Base-by-base conservation (phyloP, 2,329 filamentous ascomycete genomes). In the Arthrobotrys entomopaga region DNA sequence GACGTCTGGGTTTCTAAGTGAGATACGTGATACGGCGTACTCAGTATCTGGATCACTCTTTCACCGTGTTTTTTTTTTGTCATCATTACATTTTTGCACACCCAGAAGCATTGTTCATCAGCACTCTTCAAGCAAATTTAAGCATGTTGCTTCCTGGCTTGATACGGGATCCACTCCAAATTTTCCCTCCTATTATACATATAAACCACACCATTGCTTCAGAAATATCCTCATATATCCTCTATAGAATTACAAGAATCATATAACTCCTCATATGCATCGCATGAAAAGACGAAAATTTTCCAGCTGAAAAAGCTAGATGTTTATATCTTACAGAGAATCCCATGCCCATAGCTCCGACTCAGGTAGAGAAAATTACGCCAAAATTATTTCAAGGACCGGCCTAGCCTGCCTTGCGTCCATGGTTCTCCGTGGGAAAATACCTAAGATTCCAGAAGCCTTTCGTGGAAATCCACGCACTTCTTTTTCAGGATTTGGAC, bases 401-500 rank as follows among this genome's bases (percentile, higher is more conserved):
- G 22, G 10, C 11, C 53, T 54, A 29, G 53, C 11, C 38, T 46
- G 29, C 42, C 34, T 20, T 26, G 34, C 11, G 6, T 20, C 57
- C 40, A 53, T 26, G 34, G 15, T 67, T 54, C 52, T 53, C 57
- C 20, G 7, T 59, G 50, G 15, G 70, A 67, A 63, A 42, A 29
- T 15, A 29, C 46, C 63, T 74, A 74, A 15, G 63, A 74, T 49
- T 75, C 71, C 38, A 70, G 24, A 38, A 75, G 71, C 46, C 65
- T 75, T 56, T 70, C 71, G 52, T 75, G 71, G 60, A 75, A 75
- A 40, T 75, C 65, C 43, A 66, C 54, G 78, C 91, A 95, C 85
- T 98, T 98, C 79, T 87, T 85, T 84, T 93, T 97, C 76, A 99
- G 83, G 78, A 92, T 85, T 83, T 90, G 91, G 58, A 99, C 87